Percentiles rank a stretch among this genome's conserved stretches.
These are phyloP conservation scores for Vicia sativa DNA, from an alignment of 306 rosid genomes.

Conservation along the genomic window DNA sequence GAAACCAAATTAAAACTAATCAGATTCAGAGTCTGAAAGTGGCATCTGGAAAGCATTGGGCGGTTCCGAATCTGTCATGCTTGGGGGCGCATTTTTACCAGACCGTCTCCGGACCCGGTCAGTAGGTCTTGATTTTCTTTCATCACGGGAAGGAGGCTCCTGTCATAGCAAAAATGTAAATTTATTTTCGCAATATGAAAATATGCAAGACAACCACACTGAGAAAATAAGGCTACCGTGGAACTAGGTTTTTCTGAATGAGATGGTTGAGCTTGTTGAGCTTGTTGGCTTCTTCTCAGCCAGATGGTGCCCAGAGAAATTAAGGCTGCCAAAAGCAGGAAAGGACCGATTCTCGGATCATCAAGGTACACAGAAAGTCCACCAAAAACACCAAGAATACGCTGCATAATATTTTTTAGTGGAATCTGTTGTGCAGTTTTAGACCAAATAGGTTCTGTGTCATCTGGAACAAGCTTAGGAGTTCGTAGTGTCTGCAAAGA, in stretches of 20 bases:
- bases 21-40: slow-evolving; percentile 71
- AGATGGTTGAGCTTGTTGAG: slow-evolving; percentile 38
- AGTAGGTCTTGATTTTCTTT: slow-evolving; percentile 48
- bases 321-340: slow-evolving; percentile 77
- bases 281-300: slow-evolving; percentile 71
- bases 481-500: slow-evolving; percentile 65
- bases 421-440: slow-evolving; percentile 54
- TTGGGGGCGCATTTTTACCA: slow-evolving; percentile 44
- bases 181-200: slow-evolving; percentile 10
- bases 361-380: slow-evolving; percentile 52
- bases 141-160: slow-evolving; percentile 44
- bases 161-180: slow-evolving; percentile 26
- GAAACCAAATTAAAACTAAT: slow-evolving; percentile 43
- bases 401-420: slow-evolving; percentile 52
- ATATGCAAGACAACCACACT: neutral
- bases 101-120: slow-evolving; percentile 39
- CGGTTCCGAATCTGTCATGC: slow-evolving; percentile 74
- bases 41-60: slow-evolving; percentile 65
- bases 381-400: slow-evolving; percentile 39
- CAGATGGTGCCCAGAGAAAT: slow-evolving; percentile 73
- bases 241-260: slow-evolving; percentile 48
- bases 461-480: slow-evolving; percentile 76
- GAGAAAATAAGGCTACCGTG: slow-evolving; percentile 47
- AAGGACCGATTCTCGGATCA: slow-evolving; percentile 91
- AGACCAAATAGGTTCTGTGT: slow-evolving; percentile 66